Conservation (phyloP, 1,139 yeast species). For the Candida mesenterica region DNA sequence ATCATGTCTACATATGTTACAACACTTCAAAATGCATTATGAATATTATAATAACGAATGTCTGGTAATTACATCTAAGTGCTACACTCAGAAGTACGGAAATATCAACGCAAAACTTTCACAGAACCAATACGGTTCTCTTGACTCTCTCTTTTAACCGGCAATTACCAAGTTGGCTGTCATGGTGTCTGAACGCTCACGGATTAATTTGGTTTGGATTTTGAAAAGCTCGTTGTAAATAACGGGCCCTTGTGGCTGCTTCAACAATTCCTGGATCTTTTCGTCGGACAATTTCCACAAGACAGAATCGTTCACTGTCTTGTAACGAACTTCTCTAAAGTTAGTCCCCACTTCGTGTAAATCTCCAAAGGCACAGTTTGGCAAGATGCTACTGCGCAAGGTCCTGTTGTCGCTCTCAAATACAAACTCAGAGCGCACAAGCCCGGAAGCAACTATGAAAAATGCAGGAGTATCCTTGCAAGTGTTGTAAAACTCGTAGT, state of each 20-base stretch:
- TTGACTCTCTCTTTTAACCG: too few species aligned
- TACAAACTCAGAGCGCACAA: constrained; percentile 60
- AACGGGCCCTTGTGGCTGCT: constrained; percentile 43
- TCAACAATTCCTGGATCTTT: constrained; percentile 43
- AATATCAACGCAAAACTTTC: too few species aligned
- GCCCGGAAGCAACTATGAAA: constrained; percentile 77
- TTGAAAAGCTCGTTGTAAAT: constrained; percentile 68
- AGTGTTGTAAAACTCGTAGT: constrained; percentile 50
- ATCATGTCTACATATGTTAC: too few species aligned
- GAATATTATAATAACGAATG: too few species aligned
- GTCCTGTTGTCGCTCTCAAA: constrained; percentile 54
- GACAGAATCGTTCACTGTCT: constrained; percentile 53
- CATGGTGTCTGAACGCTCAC: constrained; percentile 71
- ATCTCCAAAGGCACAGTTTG: constrained; percentile 91
- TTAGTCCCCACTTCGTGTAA: constrained; percentile 36
- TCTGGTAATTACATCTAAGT: too few species aligned
- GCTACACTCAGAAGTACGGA: too few species aligned
- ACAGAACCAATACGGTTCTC: too few species aligned
- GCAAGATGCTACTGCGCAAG: constrained; percentile 73
- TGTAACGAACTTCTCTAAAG: constrained; percentile 44
- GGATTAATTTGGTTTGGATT: constrained; percentile 63
- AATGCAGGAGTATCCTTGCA: constrained; percentile 39
- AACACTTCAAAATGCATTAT: too few species aligned
- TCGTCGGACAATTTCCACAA: constrained; percentile 68
- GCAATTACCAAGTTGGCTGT: constrained; percentile 69